Percentiles rank a stretch among this genome's conserved stretches.
Conservation (phyloP, 2,329 filamentous ascomycete species). For the Colletotrichum noveboracense region DNA sequence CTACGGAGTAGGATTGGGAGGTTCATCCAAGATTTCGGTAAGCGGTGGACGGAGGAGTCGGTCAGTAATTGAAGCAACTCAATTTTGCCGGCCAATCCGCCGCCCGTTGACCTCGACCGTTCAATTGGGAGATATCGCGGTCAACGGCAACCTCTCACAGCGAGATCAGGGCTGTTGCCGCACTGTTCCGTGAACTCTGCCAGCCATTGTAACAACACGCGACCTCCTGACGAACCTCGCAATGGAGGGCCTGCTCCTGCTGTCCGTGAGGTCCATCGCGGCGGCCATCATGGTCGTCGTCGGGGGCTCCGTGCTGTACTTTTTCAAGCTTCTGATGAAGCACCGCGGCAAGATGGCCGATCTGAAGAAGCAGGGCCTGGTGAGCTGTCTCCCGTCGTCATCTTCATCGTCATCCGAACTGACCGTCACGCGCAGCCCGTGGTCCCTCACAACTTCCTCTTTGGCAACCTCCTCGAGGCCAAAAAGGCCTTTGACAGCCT, state of each 20-base stretch:
- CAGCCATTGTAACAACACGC: neutral
- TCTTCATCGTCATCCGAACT: neutral
- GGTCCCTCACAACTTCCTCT: constrained; percentile 29
- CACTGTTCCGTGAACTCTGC: neutral
- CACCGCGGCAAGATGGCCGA: constrained; percentile 12
- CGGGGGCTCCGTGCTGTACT: neutral
- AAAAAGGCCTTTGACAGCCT: constrained; percentile 27
- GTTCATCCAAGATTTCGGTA: neutral
- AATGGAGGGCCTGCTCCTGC: neutral
- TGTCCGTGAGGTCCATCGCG: neutral
- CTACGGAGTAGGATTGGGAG: neutral
- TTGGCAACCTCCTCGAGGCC: constrained; percentile 34
- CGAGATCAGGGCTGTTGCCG: neutral
- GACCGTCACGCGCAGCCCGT: constrained; percentile 27
- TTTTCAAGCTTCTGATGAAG: neutral
- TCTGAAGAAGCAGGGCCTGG: constrained; percentile 8
- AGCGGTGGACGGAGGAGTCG: neutral
- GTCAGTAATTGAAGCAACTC: neutral
- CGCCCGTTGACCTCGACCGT: neutral
- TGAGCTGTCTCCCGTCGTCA: neutral
- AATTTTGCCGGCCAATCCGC: neutral
- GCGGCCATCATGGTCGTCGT: neutral
- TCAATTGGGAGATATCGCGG: neutral
- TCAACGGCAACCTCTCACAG: neutral
- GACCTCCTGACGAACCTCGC: neutral